Conservation (phyloP, 192 early-diverging fungal species). For the Podila minutissima region DNA sequence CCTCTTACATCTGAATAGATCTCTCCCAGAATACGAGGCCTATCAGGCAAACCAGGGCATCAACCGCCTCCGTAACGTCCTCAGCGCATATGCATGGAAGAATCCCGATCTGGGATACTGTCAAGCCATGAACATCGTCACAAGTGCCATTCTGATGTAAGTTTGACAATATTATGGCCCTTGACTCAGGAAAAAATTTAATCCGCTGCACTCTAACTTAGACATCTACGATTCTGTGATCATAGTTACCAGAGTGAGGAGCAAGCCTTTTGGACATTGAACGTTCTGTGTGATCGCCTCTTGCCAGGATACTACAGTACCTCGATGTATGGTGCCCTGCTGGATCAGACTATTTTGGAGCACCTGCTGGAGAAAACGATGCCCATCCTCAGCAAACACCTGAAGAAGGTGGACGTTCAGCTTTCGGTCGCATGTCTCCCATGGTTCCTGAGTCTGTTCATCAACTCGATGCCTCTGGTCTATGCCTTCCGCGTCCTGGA, state of each 20-base stretch:
- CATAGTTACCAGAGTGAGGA: slow-evolving; percentile 89
- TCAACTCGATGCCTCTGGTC: slow-evolving; percentile 95
- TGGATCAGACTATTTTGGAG: slow-evolving; percentile 97
- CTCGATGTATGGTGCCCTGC: slow-evolving; percentile 96
- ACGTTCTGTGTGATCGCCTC: slow-evolving; percentile 88
- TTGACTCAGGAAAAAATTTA: too few relatives aligned
- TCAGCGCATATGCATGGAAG: slow-evolving; percentile 86
- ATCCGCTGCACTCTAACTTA: too few relatives aligned
- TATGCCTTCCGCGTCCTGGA: slow-evolving; percentile 92
- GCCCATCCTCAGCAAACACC: slow-evolving; percentile 86
- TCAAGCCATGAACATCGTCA: slow-evolving; percentile 99
- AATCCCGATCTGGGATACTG: slow-evolving; percentile 98
- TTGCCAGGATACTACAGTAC: slow-evolving; percentile 97
- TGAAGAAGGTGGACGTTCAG: slow-evolving; percentile 91
- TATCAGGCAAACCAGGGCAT: slow-evolving; percentile 95
- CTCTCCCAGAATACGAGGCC: slow-evolving; percentile 92
- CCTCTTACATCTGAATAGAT: slow-evolving; percentile 54
- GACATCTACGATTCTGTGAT: not conserved
- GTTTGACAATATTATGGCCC: not conserved
- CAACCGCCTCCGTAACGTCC: slow-evolving; percentile 89
- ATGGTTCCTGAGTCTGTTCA: slow-evolving; percentile 97
- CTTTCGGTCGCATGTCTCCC: slow-evolving; percentile 96
- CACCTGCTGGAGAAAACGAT: slow-evolving; percentile 88
- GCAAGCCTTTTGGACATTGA: slow-evolving; percentile 97
- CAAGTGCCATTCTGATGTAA: slow-evolving; percentile 89